Evolutionary conservation across 2,329 filamentous ascomycete genomes (phyloP), one percentile per base, ranked within the genome.

Genomic region (Xylaria sp.): DNA sequence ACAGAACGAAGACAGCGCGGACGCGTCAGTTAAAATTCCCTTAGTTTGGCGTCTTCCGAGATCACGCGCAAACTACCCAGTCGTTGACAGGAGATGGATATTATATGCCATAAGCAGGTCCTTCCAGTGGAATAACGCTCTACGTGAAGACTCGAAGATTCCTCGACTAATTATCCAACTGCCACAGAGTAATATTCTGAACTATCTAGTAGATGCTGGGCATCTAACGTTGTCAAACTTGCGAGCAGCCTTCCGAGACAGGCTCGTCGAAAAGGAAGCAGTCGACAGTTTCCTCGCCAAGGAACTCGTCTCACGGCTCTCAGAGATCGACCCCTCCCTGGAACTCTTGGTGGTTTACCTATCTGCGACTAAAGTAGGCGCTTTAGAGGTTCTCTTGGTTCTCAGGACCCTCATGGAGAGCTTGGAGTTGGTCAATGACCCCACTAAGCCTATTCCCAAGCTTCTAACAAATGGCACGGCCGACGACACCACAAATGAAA

Each of bases 341-440:
- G 87, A 90, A 60, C 82, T 93, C 2, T 83, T 94, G 47, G 84
- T 90, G 51, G 86, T 86, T 64, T 88, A 93, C 67, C 82, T 94
- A 6, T 87, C 88, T 47, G 85, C 86, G 5, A 91, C 91, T 8
- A 87, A 88, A 73, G 84, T 93, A 21, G 88, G 89, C 3, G 83
- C 91, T 48, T 81, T 85, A 3, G 92, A 94, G 76, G 83, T 94
- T 5, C 84, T 93, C 1, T 82, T 90, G 65, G 87, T 89, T 3
- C 86, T 94, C 61, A 86, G 88, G 62, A 81, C 87, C 1, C 82
- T 94, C 18, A 91, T 94, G 82, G 85, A 88, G 55, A 93, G 90
- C 73, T 85, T 94, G 48, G 90, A 91, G 69, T 78, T 90, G 40
- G 82, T 88, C 25, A 82, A 84, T 37, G 83, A 85, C 60, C 76